Percentiles rank a stretch among this genome's conserved stretches.
These are phyloP conservation scores for Nicotiana obtusifolia DNA, from an alignment of 257 asterid species.

Conservation along the genomic window DNA sequence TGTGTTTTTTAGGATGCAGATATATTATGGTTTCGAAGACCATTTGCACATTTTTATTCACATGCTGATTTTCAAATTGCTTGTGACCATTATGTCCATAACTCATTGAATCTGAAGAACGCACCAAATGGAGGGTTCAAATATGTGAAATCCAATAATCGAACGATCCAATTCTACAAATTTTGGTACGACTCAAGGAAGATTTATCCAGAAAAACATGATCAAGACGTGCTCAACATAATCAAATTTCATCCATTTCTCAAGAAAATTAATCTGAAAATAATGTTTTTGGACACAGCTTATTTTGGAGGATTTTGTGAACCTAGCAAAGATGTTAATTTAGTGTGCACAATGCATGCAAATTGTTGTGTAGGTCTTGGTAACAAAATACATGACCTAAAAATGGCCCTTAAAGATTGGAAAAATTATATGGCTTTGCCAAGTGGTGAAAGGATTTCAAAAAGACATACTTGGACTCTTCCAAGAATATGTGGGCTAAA, in stretches of 20 bases:
- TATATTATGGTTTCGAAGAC: conserved; percentile 52
- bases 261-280: conserved; percentile 32
- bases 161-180: conserved; percentile 37
- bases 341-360: conserved; percentile 61
- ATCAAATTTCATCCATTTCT: conserved; percentile 34
- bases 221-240: conserved; percentile 45
- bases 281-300: conserved; percentile 39
- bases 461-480: conserved; percentile 29
- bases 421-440: conserved; percentile 25
- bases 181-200: conserved; percentile 42
- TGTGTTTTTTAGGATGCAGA: conserved; percentile 40
- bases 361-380: conserved; percentile 56
- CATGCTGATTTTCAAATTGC: conserved; percentile 43
- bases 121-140: conserved; percentile 46
- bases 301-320: conserved; percentile 53
- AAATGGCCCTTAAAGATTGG: conserved; percentile 47
- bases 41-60: conserved; percentile 35
- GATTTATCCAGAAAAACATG: conserved; percentile 30
- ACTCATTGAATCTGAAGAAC: conserved; percentile 23
- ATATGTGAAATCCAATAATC: conserved; percentile 33
- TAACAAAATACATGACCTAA: conserved; percentile 50
- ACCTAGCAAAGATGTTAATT: conserved; percentile 42
- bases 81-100: conserved; percentile 25
- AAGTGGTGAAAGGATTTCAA: not conserved
- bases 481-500: conserved; percentile 24